Percentiles rank a stretch among this genome's conserved stretches.
These are phyloP conservation scores for Eucalyptus fibrosa DNA, from an alignment of 345 rosid species.

Conservation along the genomic window DNA sequence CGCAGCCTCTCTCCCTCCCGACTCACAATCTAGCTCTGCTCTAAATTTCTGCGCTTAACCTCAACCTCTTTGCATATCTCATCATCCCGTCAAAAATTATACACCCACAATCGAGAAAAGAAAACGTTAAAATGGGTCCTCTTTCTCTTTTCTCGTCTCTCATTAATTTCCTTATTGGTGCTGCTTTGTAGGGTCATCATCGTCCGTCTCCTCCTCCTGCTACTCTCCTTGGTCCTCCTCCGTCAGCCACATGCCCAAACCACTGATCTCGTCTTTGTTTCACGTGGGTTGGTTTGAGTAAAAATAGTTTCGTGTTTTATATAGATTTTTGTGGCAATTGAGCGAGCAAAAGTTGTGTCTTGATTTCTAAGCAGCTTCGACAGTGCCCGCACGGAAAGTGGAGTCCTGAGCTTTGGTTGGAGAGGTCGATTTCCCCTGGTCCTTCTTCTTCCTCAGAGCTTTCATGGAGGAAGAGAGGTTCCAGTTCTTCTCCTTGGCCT, in stretches of 20 bases:
- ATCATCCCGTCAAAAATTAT: background rate
- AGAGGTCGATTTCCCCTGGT: background rate
- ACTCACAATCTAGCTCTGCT: background rate
- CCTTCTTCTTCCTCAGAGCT: constrained; percentile 2
- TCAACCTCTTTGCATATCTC: background rate
- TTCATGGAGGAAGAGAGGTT: constrained; percentile 10
- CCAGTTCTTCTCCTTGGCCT: constrained; percentile 8
- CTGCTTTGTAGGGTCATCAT: background rate
- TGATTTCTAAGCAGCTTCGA: background rate
- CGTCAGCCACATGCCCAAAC: background rate
- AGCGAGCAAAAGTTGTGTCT: background rate
- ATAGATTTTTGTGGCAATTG: background rate
- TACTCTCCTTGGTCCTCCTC: constrained; percentile 2
- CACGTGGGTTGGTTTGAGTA: background rate
- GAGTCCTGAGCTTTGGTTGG: background rate
- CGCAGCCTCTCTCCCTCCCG: background rate
- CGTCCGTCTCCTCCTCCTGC: background rate
- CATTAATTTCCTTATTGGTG: background rate
- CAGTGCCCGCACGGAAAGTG: background rate
- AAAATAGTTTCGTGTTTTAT: background rate
- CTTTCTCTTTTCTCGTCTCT: background rate
- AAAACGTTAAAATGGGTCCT: background rate
- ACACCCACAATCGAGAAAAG: background rate
- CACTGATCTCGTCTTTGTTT: background rate
- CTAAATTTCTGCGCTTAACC: background rate